Percentiles rank a stretch among this genome's conserved stretches.
Conservation (phyloP, 1,139 yeast genomes). For the Yamadazyma buinensis region DNA sequence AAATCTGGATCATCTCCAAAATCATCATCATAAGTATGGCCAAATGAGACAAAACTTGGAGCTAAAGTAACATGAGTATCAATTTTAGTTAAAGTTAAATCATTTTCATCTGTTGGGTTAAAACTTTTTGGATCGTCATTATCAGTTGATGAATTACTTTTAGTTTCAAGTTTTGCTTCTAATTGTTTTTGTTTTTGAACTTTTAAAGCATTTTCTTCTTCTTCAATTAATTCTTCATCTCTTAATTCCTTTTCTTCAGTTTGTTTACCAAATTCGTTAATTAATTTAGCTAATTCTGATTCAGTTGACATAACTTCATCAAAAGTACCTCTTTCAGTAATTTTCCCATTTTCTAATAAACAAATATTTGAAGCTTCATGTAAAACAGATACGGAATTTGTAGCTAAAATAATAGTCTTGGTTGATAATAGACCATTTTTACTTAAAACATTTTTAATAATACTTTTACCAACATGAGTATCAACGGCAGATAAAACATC, state of each 20-base stretch:
- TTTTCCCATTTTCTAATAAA: constrained; percentile 23
- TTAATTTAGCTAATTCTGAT: constrained; percentile 21
- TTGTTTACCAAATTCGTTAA: constrained; percentile 23
- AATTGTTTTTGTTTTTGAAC: constrained; percentile 1
- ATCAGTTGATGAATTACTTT: constrained; percentile 1
- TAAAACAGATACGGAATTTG: constrained; percentile 35
- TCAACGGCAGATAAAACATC: constrained; percentile 41
- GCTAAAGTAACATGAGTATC: constrained; percentile 13
- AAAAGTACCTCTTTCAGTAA: constrained; percentile 32
- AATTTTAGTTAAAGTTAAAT: constrained; percentile 7
- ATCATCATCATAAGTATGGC: constrained; percentile 18
- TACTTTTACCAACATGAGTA: constrained; percentile 35
- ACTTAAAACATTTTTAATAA: constrained; percentile 28
- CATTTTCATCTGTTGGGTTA: constrained; percentile 7
- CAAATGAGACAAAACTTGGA: constrained; percentile 22
- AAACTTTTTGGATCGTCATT: constrained; percentile 8
- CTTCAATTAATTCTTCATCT: constrained; percentile 11
- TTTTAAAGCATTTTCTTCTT: constrained; percentile 2
- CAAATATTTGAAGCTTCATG: constrained; percentile 27
- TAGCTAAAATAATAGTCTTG: constrained; percentile 34
- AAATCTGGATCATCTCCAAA: constrained; percentile 14
- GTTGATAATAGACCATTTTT: constrained; percentile 26
- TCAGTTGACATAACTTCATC: constrained; percentile 19
- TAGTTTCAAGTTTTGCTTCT: constrained; percentile 1
- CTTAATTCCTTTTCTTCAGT: constrained; percentile 12